Conservation (phyloP, 2,329 filamentous ascomycete species). For the Apiospora arundinis region DNA sequence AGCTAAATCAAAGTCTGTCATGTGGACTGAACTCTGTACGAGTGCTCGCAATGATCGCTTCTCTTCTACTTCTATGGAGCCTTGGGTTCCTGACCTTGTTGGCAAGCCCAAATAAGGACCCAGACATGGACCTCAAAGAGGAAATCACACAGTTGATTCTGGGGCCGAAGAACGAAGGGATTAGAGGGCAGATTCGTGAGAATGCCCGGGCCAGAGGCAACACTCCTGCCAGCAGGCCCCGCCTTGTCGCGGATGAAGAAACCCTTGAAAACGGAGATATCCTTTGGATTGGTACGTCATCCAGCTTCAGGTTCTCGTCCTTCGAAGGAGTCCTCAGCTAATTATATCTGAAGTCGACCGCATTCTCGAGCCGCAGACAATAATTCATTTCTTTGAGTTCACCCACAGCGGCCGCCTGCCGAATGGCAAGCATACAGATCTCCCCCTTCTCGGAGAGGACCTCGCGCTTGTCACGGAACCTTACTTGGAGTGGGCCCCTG, state of each 20-base stretch:
- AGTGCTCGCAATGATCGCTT: neutral
- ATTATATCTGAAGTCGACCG: neutral
- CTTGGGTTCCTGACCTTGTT: neutral
- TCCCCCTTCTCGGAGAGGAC: neutral
- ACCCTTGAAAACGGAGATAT: neutral
- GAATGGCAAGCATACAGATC: neutral
- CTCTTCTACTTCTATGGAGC: neutral
- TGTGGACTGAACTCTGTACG: neutral
- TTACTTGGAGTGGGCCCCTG: constrained; percentile 12
- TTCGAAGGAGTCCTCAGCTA: neutral
- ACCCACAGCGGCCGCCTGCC: neutral
- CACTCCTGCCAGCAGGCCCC: neutral
- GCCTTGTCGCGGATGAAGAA: neutral
- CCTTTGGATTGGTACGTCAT: neutral
- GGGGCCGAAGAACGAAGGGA: neutral
- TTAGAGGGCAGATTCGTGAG: neutral
- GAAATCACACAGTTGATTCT: neutral
- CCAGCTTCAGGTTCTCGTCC: neutral
- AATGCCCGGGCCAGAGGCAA: constrained; percentile 1
- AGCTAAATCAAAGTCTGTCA: neutral
- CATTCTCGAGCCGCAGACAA: constrained; percentile 8
- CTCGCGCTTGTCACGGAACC: neutral
- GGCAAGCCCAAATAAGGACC: neutral
- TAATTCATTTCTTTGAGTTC: neutral
- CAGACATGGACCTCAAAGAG: neutral